phyloP scores from a whole-genome alignment of 768 basidiomycete species.

The Pholiota conissans region DNA sequence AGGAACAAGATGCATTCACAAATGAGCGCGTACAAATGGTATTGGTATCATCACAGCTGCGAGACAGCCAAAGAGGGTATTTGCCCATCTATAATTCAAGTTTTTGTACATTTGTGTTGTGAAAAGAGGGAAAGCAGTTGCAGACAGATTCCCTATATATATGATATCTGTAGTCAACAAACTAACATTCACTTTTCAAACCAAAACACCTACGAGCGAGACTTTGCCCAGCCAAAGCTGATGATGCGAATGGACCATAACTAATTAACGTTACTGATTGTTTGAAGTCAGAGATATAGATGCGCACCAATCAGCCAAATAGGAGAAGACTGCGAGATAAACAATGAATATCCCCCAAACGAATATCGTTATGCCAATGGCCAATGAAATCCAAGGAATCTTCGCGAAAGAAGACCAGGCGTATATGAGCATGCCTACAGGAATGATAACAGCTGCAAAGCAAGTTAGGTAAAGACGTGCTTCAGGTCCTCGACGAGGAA shows the following conservation, averaged over 20 bases:
- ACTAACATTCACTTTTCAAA: not conserved
- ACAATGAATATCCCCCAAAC: conserved; percentile 52
- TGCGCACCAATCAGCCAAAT: conserved; percentile 62
- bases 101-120: conserved; percentile 55
- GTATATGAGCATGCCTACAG: conserved; percentile 68
- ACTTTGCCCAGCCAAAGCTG: conserved; percentile 68
- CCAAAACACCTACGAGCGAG: conserved; percentile 48
- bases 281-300: not conserved
- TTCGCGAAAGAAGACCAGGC: conserved; percentile 61
- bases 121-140: conserved; percentile 61
- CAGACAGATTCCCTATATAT: conserved; percentile 48
- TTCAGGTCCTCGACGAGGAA: conserved; percentile 43
- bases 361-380: conserved; percentile 54
- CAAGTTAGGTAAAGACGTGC: conserved; percentile 63
- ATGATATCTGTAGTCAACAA: not conserved
- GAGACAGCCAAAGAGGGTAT: conserved; percentile 54
- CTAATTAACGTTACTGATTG: conserved; percentile 20
- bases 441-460: conserved; percentile 52
- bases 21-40: conserved; percentile 46
- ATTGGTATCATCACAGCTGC: conserved; percentile 58
- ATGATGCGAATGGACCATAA: conserved; percentile 65
- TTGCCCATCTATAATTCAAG: conserved; percentile 62
- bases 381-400: conserved; percentile 62
- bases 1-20: not conserved
- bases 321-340: conserved; percentile 60